Evolutionary conservation across 352 stramenopile species (phyloP), one percentile per base, ranked within the genome.

Genomic region (Pythium grandisporangium): DNA sequence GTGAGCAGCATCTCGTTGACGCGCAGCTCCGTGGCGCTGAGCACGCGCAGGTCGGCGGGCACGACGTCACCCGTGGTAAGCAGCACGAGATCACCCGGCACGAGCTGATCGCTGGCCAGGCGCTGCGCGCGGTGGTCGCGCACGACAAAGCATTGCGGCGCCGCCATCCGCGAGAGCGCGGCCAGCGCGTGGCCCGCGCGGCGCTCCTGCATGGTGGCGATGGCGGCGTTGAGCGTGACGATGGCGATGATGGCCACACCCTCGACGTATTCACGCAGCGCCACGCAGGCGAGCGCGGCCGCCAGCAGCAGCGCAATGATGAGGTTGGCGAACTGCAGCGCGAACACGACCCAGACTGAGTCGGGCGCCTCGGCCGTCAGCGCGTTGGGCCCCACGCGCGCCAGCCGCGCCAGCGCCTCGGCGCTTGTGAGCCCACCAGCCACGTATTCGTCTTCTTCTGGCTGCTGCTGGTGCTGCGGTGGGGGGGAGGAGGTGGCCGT

Each of bases 1-100:
- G 85, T 95, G 8, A 96, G 62, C 43, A 66, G 81, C 27, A 70
- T 87, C 63, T 96, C 80, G 45, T 95, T 84, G 8, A 93, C 61
- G 21, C 68, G 55, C 21, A 68, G 45, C 16, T 66, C 46, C 10
- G 63, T 66, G 26, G 75, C 77, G 30, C 74, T 59, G 3, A 87
- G 50, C 20, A 95, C 51, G 10, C 78, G 45, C 10, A 84, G 75
- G 56, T 96, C 85, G 6, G 72, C 59, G 0, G 80, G 75, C 35
- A 96, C 71, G 45, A 82, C 66, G 45, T 93, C 68, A 23, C 78
- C 83, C 30, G 71, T 72, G 40, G 52, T 61, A 32, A 96, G 54
- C 23, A 67, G 59, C 11, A 93, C 63, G 23, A 70, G 59, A 20
- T 70, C 64, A 22, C 73, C 68, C 13, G 39, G 30, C 12, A 66